Evolutionary conservation across 768 basidiomycete species (phyloP), one percentile per base, ranked within the genome.

Genomic region (Cystobasidium tubakii): DNA sequence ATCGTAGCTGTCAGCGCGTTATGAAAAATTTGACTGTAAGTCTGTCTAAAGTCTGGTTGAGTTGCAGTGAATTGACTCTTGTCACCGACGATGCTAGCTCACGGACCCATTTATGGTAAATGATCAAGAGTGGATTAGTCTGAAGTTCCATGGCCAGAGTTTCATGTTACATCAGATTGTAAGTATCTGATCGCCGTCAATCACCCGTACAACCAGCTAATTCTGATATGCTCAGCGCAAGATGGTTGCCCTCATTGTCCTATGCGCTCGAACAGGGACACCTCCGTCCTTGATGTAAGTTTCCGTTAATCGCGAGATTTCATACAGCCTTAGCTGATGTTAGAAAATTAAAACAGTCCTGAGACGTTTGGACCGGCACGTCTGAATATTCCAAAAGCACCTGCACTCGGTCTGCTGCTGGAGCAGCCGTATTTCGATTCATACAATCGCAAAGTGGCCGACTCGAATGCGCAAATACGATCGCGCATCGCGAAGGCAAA

Each of bases 91-190:
- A n/a, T n/a, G n/a, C n/a, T n/a, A 92, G 91, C 83, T 94, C 54
- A 83, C 85, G 6, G 90, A 95, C 63, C 94, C 95, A n/a, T 87
- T 85, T 1, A 89, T 95, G 1, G 89, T 92, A 75, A 92, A 90
- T 25, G 88, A 88, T 44, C 94, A 90, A 1, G 95, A 99, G 79
- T 98, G 95, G 94, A 87, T 98, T 54, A 90, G 89, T 55, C 88
- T 98, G 23, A 84, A 90, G 74, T 89, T 96, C 80, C 92, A 98
- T 80, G 96, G 95, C 0, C 96, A 99, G 81, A 93, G 91, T 78
- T 99, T 99, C 81, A 98, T 99, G 96, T 82, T 99, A 67, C 95
- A 99, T 81, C 96, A 99, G 84, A 93, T 93, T 66, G 85, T 82
- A n/a, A 36, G 79, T 57, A n/a, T n/a, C n/a, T n/a, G n/a, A n/a